A percentile compares a stretch with the other conserved stretches of the same genome.
Evolutionary conservation across 306 rosid genomes (phyloP).

Genomic region (Dalbergia cultrata): DNA sequence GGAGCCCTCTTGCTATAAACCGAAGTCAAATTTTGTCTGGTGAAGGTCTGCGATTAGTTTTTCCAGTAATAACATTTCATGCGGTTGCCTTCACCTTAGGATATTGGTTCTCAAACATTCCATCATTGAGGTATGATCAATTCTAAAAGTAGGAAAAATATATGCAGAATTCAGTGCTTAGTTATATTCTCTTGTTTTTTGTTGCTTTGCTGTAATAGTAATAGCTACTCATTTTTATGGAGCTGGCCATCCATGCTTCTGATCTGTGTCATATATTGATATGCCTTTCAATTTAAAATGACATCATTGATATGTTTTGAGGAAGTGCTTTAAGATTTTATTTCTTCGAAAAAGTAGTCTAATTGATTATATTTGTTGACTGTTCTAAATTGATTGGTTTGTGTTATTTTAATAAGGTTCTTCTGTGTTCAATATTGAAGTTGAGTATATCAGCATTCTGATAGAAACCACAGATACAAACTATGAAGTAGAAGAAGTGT

Average conservation of each 20-base stretch:
- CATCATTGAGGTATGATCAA: conserved; percentile 71
- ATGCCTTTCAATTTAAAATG: conserved; percentile 3
- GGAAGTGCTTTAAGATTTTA: conserved; percentile 9
- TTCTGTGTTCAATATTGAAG: conserved; percentile 4
- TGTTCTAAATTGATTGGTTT: not conserved
- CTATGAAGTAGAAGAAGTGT: too few relatives aligned
- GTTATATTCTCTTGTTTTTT: conserved; percentile 1
- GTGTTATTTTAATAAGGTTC: not conserved
- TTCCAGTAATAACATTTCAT: conserved; percentile 84
- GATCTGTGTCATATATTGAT: conserved; percentile 6
- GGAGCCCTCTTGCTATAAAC: conserved; percentile 94
- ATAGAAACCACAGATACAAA: too few relatives aligned
- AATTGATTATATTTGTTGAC: not conserved
- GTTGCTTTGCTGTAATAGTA: not conserved
- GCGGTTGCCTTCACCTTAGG: conserved; percentile 79
- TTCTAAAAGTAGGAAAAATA: conserved; percentile 13
- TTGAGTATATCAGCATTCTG: conserved; percentile 29
- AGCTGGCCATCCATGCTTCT: not conserved
- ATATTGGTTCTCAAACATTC: conserved; percentile 85
- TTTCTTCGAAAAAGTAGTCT: conserved; percentile 17
- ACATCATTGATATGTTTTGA: not conserved
- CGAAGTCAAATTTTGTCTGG: conserved; percentile 73
- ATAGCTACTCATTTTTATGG: not conserved
- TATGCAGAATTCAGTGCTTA: conserved; percentile 18
- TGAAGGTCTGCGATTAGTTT: conserved; percentile 80